Conservation (phyloP, 495 filamentous ascomycete species). For the Xeromyces bisporus region DNA sequence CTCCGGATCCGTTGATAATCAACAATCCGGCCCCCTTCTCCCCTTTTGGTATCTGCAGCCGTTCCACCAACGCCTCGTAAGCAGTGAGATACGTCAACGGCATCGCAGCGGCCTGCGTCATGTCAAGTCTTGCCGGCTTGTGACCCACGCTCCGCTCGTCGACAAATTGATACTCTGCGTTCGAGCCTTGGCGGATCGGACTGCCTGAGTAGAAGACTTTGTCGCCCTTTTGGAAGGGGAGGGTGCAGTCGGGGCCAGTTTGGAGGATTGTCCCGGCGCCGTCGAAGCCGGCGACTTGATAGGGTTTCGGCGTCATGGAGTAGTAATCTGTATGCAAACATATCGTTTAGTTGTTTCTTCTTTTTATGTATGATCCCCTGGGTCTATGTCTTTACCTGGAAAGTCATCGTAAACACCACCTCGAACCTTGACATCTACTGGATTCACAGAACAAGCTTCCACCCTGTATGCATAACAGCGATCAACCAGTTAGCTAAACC, state of each 20-base stretch:
- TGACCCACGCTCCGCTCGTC: slow-evolving; percentile 7
- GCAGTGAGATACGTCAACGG: slow-evolving; percentile 19
- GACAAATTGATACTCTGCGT: slow-evolving; percentile 13
- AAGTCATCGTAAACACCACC: slow-evolving; percentile 17
- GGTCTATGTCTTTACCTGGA: slow-evolving; percentile 7
- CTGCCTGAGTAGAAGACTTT: slow-evolving; percentile 17
- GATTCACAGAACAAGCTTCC: slow-evolving; percentile 11
- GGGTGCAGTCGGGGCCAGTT: slow-evolving; percentile 7
- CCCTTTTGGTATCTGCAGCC: slow-evolving; percentile 13
- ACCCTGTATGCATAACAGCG: slow-evolving; percentile 1
- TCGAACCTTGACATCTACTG: slow-evolving; percentile 19
- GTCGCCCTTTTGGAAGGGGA: slow-evolving; percentile 12
- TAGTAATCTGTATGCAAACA: no score
- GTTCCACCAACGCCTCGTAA: slow-evolving; percentile 18
- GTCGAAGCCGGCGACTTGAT: slow-evolving; percentile 17
- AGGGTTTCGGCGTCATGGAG: slow-evolving; percentile 6
- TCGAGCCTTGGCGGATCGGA: slow-evolving; percentile 13
- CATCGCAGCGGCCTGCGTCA: slow-evolving; percentile 16
- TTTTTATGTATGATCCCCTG: no score
- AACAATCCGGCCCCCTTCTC: slow-evolving; percentile 15
- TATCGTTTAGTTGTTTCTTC: no score
- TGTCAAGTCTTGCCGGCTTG: slow-evolving; percentile 13
- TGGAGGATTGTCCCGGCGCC: slow-evolving; percentile 14
- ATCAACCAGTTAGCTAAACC: not conserved
- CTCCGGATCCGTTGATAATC: slow-evolving; percentile 9